Percentiles rank a stretch among this genome's conserved stretches.
Evolutionary conservation across 352 stramenopile species (phyloP).

Genomic region (Pythium guiyangense): DNA sequence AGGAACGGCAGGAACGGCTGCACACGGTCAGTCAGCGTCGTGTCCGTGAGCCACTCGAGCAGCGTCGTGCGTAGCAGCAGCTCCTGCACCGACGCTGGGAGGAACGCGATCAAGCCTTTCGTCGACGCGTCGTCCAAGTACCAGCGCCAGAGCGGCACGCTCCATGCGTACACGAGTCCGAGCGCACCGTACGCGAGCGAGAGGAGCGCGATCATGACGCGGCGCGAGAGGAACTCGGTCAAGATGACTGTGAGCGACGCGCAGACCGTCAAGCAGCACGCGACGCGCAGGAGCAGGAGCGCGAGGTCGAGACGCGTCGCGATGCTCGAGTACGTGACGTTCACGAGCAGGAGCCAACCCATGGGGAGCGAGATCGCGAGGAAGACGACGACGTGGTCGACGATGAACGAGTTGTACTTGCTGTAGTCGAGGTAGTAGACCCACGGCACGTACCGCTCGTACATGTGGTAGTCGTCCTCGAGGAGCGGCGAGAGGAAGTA

Average conservation of each 20-base stretch:
- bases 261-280: conserved; percentile 60
- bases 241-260: conserved; percentile 73
- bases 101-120: conserved; percentile 56
- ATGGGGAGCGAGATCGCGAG: conserved; percentile 55
- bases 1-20: conserved; percentile 73
- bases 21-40: conserved; percentile 64
- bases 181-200: conserved; percentile 57
- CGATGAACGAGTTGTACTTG: conserved; percentile 67
- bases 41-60: conserved; percentile 81
- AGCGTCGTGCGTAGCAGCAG: conserved; percentile 70
- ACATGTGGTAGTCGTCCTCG: conserved; percentile 45
- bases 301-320: conserved; percentile 41
- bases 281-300: conserved; percentile 51
- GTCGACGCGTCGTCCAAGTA: conserved; percentile 52
- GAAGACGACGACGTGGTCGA: conserved; percentile 69
- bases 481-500: conserved; percentile 54
- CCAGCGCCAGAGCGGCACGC: conserved; percentile 71
- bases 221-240: conserved; percentile 68
- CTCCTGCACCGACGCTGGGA: conserved; percentile 52
- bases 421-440: conserved; percentile 49
- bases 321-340: conserved; percentile 57
- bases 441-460: conserved; percentile 50
- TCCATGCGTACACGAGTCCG: conserved; percentile 77
- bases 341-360: conserved; percentile 60
- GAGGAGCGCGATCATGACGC: conserved; percentile 67